Percentiles rank a stretch among this genome's conserved stretches.
These are phyloP conservation scores for Asterochloris sp. DNA, from an alignment of 139 green algal genomes.

Conservation along the genomic window DNA sequence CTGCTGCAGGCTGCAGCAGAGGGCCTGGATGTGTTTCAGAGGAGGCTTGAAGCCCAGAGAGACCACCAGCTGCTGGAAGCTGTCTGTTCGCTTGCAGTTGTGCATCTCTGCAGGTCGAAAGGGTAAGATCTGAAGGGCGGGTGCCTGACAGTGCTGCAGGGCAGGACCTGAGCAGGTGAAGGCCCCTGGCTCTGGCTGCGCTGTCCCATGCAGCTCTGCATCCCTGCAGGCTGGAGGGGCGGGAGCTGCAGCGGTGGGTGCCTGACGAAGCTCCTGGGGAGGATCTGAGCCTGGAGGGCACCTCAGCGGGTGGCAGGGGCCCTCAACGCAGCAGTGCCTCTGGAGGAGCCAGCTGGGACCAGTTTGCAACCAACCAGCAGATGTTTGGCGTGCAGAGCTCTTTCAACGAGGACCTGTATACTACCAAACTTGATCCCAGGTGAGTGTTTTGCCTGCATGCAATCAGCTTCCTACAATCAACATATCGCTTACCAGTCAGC, in stretches of 20 bases:
- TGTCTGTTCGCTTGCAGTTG: no score
- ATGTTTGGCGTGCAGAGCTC: constrained; percentile 82
- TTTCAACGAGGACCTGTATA: constrained; percentile 84
- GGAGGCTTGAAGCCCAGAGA: no score
- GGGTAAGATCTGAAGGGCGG: no score
- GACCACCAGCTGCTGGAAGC: no score
- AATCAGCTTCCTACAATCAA: no score
- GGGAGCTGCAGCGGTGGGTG: constrained; percentile 74
- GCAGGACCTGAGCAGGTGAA: no score
- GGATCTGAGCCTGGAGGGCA: constrained; percentile 22
- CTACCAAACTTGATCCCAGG: constrained; percentile 57
- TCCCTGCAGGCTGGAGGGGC: constrained; percentile 26
- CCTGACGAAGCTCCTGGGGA: constrained; percentile 38
- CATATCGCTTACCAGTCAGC: no score
- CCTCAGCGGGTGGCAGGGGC: background rate
- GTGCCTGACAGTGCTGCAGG: no score
- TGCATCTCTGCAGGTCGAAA: no score
- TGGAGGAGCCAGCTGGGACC: constrained; percentile 72
- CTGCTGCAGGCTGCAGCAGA: background rate
- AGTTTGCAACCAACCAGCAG: constrained; percentile 84
- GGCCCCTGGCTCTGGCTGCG: no score
- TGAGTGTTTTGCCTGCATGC: no score
- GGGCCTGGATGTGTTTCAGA: background rate
- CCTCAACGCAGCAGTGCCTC: background rate
- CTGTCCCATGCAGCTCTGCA: background rate